phyloP scores from a whole-genome alignment of 2,329 filamentous ascomycete genomes.

The Phaeophleospora eucalypticola region DNA sequence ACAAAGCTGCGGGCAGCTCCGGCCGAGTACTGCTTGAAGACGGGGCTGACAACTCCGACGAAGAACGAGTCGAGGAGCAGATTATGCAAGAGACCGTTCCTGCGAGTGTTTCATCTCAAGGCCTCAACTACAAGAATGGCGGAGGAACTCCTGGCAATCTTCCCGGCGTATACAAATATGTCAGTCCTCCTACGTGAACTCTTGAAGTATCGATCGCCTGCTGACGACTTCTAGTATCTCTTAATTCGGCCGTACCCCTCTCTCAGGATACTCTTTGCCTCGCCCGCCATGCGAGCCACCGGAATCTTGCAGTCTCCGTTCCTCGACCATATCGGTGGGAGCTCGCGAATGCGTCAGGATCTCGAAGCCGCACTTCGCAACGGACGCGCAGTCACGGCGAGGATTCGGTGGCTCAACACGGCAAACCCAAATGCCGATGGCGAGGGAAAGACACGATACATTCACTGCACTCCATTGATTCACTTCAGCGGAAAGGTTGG shows the following conservation, averaged over 20 bases:
- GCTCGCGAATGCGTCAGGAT: constrained; percentile 48
- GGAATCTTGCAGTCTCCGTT: constrained; percentile 47
- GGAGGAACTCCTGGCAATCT: constrained; percentile 32
- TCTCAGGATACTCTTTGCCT: constrained; percentile 48
- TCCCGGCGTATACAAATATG: constrained; percentile 54
- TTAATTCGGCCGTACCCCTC: constrained; percentile 46
- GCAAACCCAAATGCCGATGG: constrained; percentile 35
- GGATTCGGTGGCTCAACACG: constrained; percentile 63
- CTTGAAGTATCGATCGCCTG: neutral
- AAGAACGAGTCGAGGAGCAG: constrained; percentile 26
- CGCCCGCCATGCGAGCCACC: constrained; percentile 46
- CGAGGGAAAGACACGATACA: constrained; percentile 65
- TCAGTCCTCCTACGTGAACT: constrained; percentile 33
- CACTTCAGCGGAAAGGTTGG: constrained; percentile 64
- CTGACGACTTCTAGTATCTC: constrained; percentile 36
- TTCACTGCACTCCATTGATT: constrained; percentile 71
- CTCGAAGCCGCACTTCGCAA: constrained; percentile 57
- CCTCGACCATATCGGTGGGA: constrained; percentile 47
- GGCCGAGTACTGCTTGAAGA: constrained; percentile 45
- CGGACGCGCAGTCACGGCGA: constrained; percentile 67
- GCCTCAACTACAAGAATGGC: neutral
- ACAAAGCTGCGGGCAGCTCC: neutral
- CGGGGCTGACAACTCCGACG: constrained; percentile 13
- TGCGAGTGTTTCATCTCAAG: neutral
- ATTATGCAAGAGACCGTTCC: neutral